Conservation (phyloP, 169 alveolate species). For the Plasmodium berghei region DNA sequence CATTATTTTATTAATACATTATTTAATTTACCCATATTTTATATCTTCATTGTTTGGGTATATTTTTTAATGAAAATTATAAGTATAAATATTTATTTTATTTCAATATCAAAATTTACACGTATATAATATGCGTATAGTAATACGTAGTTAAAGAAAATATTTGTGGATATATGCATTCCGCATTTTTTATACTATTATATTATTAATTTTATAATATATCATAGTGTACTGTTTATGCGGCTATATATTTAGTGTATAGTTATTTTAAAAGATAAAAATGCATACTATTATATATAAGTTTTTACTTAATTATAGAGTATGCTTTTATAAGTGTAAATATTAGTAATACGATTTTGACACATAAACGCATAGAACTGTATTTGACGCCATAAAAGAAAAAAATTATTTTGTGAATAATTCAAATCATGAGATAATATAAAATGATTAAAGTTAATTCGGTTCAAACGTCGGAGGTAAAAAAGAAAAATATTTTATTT, state of each 20-base stretch:
- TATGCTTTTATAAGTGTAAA: constrained; percentile 7
- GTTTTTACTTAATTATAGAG: neutral
- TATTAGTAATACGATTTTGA: neutral
- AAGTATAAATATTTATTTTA: too few species aligned
- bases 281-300: neutral
- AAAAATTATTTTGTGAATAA: neutral
- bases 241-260: neutral
- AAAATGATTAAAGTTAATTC: constrained; percentile 71
- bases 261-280: neutral
- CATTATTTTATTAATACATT: too few species aligned
- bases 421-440: constrained; percentile 72
- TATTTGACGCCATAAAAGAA: neutral
- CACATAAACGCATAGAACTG: constrained; percentile 2
- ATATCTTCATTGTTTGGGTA: too few species aligned
- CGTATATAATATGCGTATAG: too few species aligned
- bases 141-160: too few species aligned
- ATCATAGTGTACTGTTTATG: too few species aligned
- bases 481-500: neutral
- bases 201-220: too few species aligned
- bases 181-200: too few species aligned
- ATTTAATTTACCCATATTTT: too few species aligned
- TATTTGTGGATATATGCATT: too few species aligned
- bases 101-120: too few species aligned
- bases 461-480: constrained; percentile 74
- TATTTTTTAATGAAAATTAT: too few species aligned